Base-by-base conservation (phyloP, 1,284 basidiomycete species). In the Ganoderma lucidum region DNA sequence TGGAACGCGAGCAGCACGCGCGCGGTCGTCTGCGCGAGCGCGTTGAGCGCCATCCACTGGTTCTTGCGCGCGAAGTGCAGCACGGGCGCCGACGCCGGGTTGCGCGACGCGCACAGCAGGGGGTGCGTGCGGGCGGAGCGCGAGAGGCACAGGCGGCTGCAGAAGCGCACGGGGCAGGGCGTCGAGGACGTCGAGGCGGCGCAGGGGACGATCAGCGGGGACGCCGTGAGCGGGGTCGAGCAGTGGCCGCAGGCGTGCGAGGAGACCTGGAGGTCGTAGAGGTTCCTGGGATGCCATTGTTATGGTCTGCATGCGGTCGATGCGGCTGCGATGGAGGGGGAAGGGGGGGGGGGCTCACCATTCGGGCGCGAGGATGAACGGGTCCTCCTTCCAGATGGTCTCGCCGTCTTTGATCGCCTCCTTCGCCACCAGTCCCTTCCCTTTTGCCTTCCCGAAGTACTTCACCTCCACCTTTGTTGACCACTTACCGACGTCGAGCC, bases 371-470 rank as follows among this genome's bases (percentile, higher is more conserved):
- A 93, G 79, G 60, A 91, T 79, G 75, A 90, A 93, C 0, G 90
- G 91, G 75, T 93, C 90, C 78, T 97, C 95, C 70, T 90, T 92
- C 93, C 95, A 97, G 6, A 97, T 77, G 10, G 89, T 82, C 71
- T 96, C 93, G 0, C 92, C 94, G 74, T 89, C 85, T 14, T 82
- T 80, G 68, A 96, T 91, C 61, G 85, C 82, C 65, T 88, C 86
- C 35, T 81, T 87, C 1, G 94, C 93, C 0, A 96, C 87, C 39
- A 97, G 83, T 0, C 96, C 96, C 76, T 97, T 96, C 10, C 95
- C 95, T 76, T 93, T 95, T 70, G 85, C 82, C 65, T 85, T 83
- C 63, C 89, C 85, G 76, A 95, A 96, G 80, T 90, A 87, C 75
- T 85, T 86, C 2, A 93, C 91, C 65, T 88, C 83, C 14, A 94